Conservation (phyloP, 257 asterid genomes). For the Scutellaria galericulata region DNA sequence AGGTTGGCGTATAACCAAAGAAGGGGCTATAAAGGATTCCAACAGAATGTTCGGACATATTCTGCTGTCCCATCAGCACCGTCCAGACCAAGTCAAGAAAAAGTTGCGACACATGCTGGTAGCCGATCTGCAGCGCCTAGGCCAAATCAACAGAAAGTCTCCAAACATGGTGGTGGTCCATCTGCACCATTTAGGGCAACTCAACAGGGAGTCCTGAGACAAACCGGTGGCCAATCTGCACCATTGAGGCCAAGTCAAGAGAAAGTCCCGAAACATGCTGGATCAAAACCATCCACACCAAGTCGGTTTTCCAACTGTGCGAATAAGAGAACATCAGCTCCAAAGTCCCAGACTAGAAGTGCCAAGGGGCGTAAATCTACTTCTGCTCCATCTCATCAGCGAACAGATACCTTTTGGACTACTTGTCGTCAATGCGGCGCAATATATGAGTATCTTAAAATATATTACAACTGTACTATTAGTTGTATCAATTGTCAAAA, state of each 20-base stretch:
- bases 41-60: conserved; percentile 47
- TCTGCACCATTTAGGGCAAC: conserved; percentile 38
- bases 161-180: conserved; percentile 39
- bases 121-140: conserved; percentile 42
- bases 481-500: conserved; percentile 56
- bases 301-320: conserved; percentile 38
- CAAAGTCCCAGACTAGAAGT: conserved; percentile 45
- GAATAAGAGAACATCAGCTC: conserved; percentile 41
- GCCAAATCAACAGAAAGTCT: conserved; percentile 28
- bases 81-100: conserved; percentile 23
- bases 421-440: conserved; percentile 64
- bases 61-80: conserved; percentile 54
- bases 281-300: conserved; percentile 36
- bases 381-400: conserved; percentile 42
- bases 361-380: conserved; percentile 41
- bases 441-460: conserved; percentile 62
- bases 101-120: conserved; percentile 21
- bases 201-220: not conserved
- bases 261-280: not conserved
- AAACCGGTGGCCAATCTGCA: conserved; percentile 53
- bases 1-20: conserved; percentile 68
- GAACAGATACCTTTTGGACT: conserved; percentile 79
- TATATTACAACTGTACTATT: conserved; percentile 58
- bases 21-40: conserved; percentile 54
- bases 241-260: conserved; percentile 12